These are phyloP conservation scores for Misopates orontium DNA, from an alignment of 257 asterid genomes.

Conservation along the genomic window DNA sequence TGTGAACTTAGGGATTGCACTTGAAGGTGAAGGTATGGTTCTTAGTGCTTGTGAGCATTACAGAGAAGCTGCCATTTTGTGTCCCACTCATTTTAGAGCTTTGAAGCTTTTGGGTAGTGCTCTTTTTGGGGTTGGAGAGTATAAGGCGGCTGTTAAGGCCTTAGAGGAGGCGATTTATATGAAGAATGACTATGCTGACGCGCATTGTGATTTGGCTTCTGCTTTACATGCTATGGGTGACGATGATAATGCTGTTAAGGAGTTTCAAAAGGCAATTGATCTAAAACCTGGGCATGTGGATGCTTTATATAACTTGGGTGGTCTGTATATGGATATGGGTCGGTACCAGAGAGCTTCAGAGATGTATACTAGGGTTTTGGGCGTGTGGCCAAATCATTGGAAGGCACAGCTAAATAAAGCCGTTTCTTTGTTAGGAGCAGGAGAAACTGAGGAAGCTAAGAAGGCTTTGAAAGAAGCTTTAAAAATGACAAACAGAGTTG, in stretches of 20 bases:
- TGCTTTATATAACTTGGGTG: conserved; percentile 91
- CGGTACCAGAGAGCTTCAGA: conserved; percentile 96
- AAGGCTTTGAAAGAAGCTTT: conserved; percentile 93
- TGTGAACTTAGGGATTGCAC: conserved; percentile 91
- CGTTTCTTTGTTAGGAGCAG: conserved; percentile 89
- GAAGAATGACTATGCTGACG: conserved; percentile 96
- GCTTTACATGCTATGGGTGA: conserved; percentile 96
- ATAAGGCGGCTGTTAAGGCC: conserved; percentile 98
- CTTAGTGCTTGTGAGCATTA: conserved; percentile 98
- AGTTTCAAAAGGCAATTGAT: conserved; percentile 98
- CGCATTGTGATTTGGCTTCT: conserved; percentile 97
- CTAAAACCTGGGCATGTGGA: conserved; percentile 96
- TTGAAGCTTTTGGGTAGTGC: conserved; percentile 98
- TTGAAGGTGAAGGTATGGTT: conserved; percentile 97
- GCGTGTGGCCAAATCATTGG: conserved; percentile 97
- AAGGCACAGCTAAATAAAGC: conserved; percentile 96
- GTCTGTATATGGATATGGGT: conserved; percentile 98
- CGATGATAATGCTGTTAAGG: conserved; percentile 96
- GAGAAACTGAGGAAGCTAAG: conserved; percentile 95
- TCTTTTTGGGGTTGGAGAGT: conserved; percentile 93
- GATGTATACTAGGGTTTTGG: conserved; percentile 92
- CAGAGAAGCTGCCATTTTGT: conserved; percentile 96
- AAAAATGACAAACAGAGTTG: conserved; percentile 93
- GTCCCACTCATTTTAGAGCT: conserved; percentile 97
- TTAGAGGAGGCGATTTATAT: conserved; percentile 94